Conservation (phyloP, 1,139 yeast species). For the Yamadazyma sp. region DNA sequence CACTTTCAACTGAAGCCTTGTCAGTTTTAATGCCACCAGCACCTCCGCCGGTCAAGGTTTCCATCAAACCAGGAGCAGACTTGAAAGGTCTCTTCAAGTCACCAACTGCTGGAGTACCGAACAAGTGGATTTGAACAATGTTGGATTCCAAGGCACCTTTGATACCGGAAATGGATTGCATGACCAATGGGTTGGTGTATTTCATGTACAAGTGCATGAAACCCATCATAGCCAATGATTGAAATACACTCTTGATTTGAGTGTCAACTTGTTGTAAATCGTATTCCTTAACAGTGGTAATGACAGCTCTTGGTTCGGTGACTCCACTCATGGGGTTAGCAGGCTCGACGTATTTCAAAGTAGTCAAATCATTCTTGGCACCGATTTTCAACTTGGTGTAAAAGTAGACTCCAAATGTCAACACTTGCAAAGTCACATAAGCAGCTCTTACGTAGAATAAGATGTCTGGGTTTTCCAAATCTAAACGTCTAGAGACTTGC, state of each 20-base stretch:
- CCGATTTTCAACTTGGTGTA: constrained; percentile 60
- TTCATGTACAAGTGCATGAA: constrained; percentile 98
- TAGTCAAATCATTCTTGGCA: constrained; percentile 85
- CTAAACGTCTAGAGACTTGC: constrained; percentile 90
- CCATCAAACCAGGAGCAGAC: constrained; percentile 78
- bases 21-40: constrained; percentile 67
- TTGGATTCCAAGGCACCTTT: constrained; percentile 90
- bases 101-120: constrained; percentile 81
- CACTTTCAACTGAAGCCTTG: constrained; percentile 80
- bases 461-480: constrained; percentile 81
- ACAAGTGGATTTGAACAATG: constrained; percentile 87
- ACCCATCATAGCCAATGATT: constrained; percentile 96
- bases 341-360: constrained; percentile 87
- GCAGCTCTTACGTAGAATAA: constrained; percentile 76
- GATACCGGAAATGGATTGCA: constrained; percentile 90
- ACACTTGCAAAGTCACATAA: constrained; percentile 65
- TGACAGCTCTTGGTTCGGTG: constrained; percentile 68
- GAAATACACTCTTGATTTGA: constrained; percentile 79
- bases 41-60: constrained; percentile 56
- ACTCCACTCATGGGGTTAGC: constrained; percentile 79
- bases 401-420: constrained; percentile 68
- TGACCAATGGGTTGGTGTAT: constrained; percentile 94
- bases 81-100: constrained; percentile 97
- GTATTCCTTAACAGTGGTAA: constrained; percentile 92
- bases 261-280: constrained; percentile 83